Evolutionary conservation across 176 grass and related monocot genomes (phyloP), one percentile per base, ranked within the genome.

Genomic region (bread wheat (Triticum aestivum)): DNA sequence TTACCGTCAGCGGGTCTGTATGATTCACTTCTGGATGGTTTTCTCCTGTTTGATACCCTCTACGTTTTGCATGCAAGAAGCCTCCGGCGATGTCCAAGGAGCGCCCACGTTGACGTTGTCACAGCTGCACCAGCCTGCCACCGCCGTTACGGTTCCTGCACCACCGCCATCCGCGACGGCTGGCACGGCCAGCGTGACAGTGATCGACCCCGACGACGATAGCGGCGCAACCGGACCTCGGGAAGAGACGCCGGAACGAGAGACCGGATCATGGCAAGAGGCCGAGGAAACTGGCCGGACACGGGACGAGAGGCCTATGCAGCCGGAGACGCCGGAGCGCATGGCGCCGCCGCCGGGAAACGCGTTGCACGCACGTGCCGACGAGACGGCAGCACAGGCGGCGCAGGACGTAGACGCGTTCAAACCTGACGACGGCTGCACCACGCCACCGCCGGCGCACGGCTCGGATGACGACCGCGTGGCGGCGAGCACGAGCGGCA

Each of bases 61-160:
- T 86, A 6, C 64, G 23, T 82, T 90, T 74, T 87, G 56, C 80
- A 74, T 87, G 84, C 70, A 42, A 62, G 54, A 77, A 78, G 84
- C 11, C 44, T 34, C 44, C 65, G 11, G 38, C 9, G 68, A 24
- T 38, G n/a, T 30, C 15, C 68, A 47, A 0, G 30, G 0, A 59
- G 20, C 18, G 3, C 2, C 20, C 56, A 59, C 56, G 56, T 59
- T 59, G 56, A 59, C 52, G 12, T 37, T 17, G 21, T 38, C 32
- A 20, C 18, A 24, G 13, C 56, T 8, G 21, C 70, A 61, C 2
- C 77, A 66, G 37, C 51, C 51, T 26, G 62, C 34, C 41, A 6
- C 66, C 32, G 45, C 80, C 66, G 1, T 38, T 15, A 37, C 30
- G 32, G 7, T 33, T 63, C 24, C 33, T 10, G 65, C 45, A 56